These are phyloP conservation scores for Dactylonectria estremocensis DNA, from an alignment of 2,329 filamentous ascomycete genomes.

Conservation along the genomic window DNA sequence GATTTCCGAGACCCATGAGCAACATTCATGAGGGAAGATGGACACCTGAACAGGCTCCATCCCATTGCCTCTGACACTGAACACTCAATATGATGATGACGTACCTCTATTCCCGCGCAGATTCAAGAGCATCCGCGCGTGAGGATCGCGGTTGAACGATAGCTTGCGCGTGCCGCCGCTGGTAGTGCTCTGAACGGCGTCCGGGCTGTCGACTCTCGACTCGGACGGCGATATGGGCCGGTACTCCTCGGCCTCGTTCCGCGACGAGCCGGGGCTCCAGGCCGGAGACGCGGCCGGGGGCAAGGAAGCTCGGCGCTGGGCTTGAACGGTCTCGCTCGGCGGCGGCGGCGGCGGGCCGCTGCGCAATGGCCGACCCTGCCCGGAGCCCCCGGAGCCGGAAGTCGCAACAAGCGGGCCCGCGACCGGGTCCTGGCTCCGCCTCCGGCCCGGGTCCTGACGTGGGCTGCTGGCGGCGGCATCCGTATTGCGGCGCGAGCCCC, in stretches of 20 bases:
- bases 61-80: not conserved
- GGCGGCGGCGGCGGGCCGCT: constrained; percentile 6
- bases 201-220: constrained; percentile 46
- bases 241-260: constrained; percentile 36
- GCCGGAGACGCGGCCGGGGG: constrained; percentile 13
- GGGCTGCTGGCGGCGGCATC: constrained; percentile 1
- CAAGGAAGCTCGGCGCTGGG: constrained; percentile 15
- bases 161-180: constrained; percentile 22
- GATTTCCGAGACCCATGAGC: not conserved
- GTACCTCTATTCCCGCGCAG: constrained; percentile 66
- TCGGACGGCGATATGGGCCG: constrained; percentile 50
- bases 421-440: constrained; percentile 5
- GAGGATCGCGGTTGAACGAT: constrained; percentile 36
- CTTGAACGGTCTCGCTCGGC: not conserved
- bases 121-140: constrained; percentile 64
- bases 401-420: constrained; percentile 2
- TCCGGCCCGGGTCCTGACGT: constrained; percentile 11
- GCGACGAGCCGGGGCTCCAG: constrained; percentile 23
- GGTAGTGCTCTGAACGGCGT: constrained; percentile 26
- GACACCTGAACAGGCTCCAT: not conserved
- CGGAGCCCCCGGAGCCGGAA: not conserved
- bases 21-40: not conserved
- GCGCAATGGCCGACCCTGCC: constrained; percentile 11
- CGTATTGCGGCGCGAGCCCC: constrained; percentile 43
- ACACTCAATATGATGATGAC: constrained; percentile 7